Evolutionary conservation across 2,329 filamentous ascomycete genomes (phyloP).

Genomic region (Dactylellina parvicollis): DNA sequence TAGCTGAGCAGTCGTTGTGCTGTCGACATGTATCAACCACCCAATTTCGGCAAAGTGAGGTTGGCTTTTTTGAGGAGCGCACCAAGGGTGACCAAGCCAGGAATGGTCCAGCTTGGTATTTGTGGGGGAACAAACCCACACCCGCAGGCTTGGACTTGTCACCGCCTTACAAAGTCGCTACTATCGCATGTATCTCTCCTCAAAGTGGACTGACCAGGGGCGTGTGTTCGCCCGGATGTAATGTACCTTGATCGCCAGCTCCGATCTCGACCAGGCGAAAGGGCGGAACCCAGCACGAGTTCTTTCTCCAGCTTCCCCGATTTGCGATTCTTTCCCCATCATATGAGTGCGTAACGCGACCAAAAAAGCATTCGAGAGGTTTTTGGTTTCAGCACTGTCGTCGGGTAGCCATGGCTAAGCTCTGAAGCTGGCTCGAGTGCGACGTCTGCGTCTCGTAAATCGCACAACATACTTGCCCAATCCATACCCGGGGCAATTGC

Average conservation of each 20-base stretch:
- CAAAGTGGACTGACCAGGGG: slow-evolving; percentile 53
- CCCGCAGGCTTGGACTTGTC: slow-evolving; percentile 42
- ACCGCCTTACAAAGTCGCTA: slow-evolving; percentile 27
- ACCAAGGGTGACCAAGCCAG: slow-evolving; percentile 54
- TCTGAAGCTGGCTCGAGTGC: too few species aligned
- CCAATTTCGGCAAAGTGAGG: slow-evolving; percentile 54
- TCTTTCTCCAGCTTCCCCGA: slow-evolving; percentile 27
- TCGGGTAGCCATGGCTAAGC: slow-evolving; percentile 28
- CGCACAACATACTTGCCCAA: slow-evolving; percentile 20
- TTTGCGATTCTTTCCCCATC: slow-evolving; percentile 21
- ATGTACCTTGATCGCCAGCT: slow-evolving; percentile 54
- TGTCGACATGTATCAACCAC: slow-evolving; percentile 54
- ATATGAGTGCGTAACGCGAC: slow-evolving; percentile 46
- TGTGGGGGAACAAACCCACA: slow-evolving; percentile 53
- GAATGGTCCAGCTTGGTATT: slow-evolving; percentile 55
- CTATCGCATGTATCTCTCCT: slow-evolving; percentile 54
- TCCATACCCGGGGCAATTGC: slow-evolving; percentile 41
- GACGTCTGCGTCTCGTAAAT: slow-evolving; percentile 4
- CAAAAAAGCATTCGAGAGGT: background rate
- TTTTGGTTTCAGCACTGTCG: background rate
- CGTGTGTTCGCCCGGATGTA: slow-evolving; percentile 51
- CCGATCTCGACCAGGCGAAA: slow-evolving; percentile 48
- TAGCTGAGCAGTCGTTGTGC: slow-evolving; percentile 50
- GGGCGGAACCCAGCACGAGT: slow-evolving; percentile 24
- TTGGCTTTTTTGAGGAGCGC: slow-evolving; percentile 55